These are phyloP conservation scores for Melampsora americana DNA, from an alignment of 1,284 basidiomycete species.

Conservation along the genomic window DNA sequence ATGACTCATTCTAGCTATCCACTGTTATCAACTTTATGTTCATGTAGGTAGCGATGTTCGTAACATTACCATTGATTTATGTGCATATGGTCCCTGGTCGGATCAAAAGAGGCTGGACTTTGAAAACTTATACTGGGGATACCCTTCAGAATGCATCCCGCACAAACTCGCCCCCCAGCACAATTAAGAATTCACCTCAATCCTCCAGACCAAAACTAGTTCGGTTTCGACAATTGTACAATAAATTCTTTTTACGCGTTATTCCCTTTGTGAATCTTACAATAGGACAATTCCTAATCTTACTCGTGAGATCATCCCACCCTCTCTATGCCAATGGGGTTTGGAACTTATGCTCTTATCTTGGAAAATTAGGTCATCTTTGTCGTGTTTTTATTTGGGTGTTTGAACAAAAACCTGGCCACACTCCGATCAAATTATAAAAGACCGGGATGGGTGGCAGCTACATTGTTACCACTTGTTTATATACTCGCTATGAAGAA, in stretches of 20 bases:
- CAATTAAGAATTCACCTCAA: not conserved
- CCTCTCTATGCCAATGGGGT: not conserved
- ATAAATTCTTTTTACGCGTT: not conserved
- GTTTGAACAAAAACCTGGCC: slow-evolving; percentile 4
- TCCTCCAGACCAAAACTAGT: not conserved
- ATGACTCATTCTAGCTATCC: not conserved
- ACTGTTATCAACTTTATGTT: not conserved
- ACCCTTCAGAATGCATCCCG: not conserved
- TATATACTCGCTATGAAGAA: slow-evolving; percentile 33
- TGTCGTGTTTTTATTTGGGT: not conserved
- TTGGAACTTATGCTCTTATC: not conserved
- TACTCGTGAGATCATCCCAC: slow-evolving; percentile 15
- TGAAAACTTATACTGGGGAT: slow-evolving; percentile 16
- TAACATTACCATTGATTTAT: slow-evolving; percentile 22
- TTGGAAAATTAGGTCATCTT: not conserved
- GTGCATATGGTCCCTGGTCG: slow-evolving; percentile 7
- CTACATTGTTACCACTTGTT: slow-evolving; percentile 2
- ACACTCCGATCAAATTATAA: slow-evolving; percentile 2
- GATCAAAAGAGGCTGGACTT: slow-evolving; percentile 23
- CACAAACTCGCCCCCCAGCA: not conserved
- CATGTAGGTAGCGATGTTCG: slow-evolving; percentile 4
- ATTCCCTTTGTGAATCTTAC: slow-evolving; percentile 15
- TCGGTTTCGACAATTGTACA: slow-evolving; percentile 4
- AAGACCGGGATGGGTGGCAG: slow-evolving; percentile 18
- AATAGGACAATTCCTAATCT: slow-evolving; percentile 13